A percentile compares a stretch with the other conserved stretches of the same genome.
phyloP scores from a whole-genome alignment of 495 filamentous ascomycete genomes.

The Aspergillus nidulans region DNA sequence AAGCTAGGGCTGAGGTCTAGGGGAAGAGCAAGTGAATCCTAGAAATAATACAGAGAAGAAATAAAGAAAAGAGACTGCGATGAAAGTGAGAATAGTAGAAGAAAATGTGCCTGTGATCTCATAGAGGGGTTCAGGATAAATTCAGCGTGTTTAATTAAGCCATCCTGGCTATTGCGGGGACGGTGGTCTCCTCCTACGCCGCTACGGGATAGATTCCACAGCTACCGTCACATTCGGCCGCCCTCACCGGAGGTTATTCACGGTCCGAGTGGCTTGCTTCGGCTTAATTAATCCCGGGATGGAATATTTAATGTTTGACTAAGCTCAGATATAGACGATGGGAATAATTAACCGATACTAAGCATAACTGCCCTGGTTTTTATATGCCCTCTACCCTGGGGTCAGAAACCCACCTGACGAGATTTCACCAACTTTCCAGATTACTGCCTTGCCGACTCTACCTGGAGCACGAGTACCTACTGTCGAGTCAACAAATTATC shows the following conservation, averaged over 20 bases:
- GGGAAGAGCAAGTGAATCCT: neutral
- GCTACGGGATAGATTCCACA: neutral
- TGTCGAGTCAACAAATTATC: too few species aligned
- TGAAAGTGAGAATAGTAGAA: neutral
- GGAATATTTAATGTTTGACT: neutral
- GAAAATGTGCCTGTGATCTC: neutral
- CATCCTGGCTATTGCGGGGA: conserved; percentile 5
- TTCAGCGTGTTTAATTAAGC: neutral
- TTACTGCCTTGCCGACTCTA: neutral
- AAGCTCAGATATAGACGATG: neutral
- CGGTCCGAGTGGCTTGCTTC: neutral
- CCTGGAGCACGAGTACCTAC: too few species aligned
- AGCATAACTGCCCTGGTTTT: too few species aligned
- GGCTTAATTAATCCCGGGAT: neutral
- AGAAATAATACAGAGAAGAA: neutral
- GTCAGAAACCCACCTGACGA: neutral
- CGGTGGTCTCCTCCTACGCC: neutral
- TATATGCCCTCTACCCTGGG: neutral
- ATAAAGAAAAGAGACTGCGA: neutral
- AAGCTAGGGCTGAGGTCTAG: neutral
- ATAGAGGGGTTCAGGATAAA: conserved; percentile 5
- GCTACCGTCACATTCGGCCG: neutral
- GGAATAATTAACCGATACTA: neutral
- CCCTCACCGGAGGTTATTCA: neutral
- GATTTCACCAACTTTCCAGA: neutral